Conservation (phyloP, 108 stramenopile species). For the Cyclotella sp. region DNA sequence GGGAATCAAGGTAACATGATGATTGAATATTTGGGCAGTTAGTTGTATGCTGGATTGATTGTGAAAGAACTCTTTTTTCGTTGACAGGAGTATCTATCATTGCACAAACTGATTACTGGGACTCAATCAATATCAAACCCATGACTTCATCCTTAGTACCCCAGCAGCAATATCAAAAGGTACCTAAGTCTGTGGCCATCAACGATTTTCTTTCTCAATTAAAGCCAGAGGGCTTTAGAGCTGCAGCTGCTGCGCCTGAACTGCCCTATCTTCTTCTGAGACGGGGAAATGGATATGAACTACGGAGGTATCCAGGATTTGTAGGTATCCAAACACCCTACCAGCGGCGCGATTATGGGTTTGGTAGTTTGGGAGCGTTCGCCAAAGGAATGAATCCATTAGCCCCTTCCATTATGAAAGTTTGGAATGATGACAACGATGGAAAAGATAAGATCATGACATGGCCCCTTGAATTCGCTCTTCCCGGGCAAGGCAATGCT, state of each 20-base stretch:
- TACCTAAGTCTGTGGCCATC: conserved; percentile 65
- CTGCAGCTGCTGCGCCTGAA: conserved; percentile 72
- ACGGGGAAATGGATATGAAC: conserved; percentile 81
- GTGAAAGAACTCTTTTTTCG: background rate
- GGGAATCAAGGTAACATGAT: conserved; percentile 49
- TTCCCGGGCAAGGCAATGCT: conserved; percentile 54
- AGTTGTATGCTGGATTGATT: background rate
- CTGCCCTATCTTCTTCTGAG: conserved; percentile 85
- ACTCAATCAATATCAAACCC: conserved; percentile 83
- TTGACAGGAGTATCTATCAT: conserved; percentile 51
- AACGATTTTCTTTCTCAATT: conserved; percentile 85
- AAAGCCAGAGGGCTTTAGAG: conserved; percentile 66
- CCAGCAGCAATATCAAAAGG: conserved; percentile 60
- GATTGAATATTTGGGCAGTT: background rate
- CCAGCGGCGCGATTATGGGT: conserved; percentile 82
- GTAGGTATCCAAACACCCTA: conserved; percentile 70
- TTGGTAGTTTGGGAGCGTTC: conserved; percentile 76
- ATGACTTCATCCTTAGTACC: conserved; percentile 25
- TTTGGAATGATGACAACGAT: conserved; percentile 63
- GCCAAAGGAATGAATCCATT: conserved; percentile 73
- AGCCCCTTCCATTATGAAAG: conserved; percentile 83
- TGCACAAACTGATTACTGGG: conserved; percentile 94
- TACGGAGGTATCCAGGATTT: conserved; percentile 79
- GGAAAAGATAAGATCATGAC: conserved; percentile 72
- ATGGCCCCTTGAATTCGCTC: conserved; percentile 83